Base-by-base conservation (phyloP, 148 eudicot species). In the Persicaria tinctoria region DNA sequence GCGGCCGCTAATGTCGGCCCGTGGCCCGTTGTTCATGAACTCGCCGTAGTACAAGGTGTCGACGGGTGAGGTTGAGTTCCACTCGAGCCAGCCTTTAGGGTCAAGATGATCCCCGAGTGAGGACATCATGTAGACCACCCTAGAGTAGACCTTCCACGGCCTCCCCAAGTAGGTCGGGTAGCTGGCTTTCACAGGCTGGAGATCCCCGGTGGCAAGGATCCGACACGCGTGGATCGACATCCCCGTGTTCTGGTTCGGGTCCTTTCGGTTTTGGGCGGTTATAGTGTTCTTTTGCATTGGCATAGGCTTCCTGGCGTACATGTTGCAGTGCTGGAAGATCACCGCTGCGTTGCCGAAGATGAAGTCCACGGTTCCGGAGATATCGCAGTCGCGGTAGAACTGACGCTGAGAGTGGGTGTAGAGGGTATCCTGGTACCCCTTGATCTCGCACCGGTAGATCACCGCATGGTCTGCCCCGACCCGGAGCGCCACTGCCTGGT, bases 401-500 rank as follows among this genome's bases (percentile, higher is more conserved):
- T 93, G 98, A 4, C 98, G 46, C 23, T 91, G 79, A 11, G 95
- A 89, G 73, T 93, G 95, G 1, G 74, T 84, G 75, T 93, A 93
- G 23, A 93, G 66, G 1, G 98, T 93, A 76, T 93, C 98, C 6
- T 66, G 47, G 70, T 8, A 50, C 53, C 41, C 41, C 41, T 32
- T 32, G 41, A 32, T 32, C 41, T 32, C 41, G 41, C 41, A 32
- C 41, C 41, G 41, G 41, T 32, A 32, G 41, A 32, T 32, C 41
- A 32, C 41, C 3, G 41, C 41, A 32, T 32, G 41, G 41, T 32
- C 41, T 0, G 98, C 92, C 1, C 94, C 87, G 0, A 93, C 80
- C 0, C 97, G 89, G 5, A 93, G 91, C 4, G 98, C 98, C 27
- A 91, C 98, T 0, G 98, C 98, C 72, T 93, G 98, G 81, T 93